These are phyloP conservation scores for Debaryomyces castellii DNA, from an alignment of 805 yeast species.

Conservation along the genomic window DNA sequence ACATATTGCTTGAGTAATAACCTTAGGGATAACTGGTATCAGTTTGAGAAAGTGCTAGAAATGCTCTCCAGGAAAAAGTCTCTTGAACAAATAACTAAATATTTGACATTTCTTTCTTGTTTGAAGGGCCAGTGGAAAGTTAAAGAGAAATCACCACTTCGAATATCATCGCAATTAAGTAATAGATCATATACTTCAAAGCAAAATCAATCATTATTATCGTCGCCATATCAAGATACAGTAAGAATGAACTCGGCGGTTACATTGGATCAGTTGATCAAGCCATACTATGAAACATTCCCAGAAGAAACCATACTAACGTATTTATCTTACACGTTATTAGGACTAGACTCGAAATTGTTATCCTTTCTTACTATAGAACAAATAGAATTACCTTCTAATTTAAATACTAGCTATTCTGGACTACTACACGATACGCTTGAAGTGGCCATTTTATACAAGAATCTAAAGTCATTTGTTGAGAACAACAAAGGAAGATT, in stretches of 20 bases:
- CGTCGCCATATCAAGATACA: conserved; percentile 10
- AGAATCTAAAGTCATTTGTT: conserved; percentile 36
- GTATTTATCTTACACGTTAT: conserved; percentile 51
- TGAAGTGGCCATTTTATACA: conserved; percentile 73
- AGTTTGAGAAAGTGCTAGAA: conserved; percentile 31
- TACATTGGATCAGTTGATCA: conserved; percentile 9
- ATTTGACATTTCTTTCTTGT: conserved; percentile 31
- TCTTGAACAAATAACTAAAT: conserved; percentile 32
- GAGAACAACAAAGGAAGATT: conserved; percentile 20
- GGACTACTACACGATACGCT: conserved; percentile 55
- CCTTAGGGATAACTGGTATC: conserved; percentile 28
- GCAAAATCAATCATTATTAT: conserved; percentile 5
- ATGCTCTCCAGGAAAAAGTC: conserved; percentile 25
- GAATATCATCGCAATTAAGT: conserved; percentile 2
- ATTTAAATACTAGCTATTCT: conserved; percentile 55
- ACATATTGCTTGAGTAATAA: conserved; percentile 25
- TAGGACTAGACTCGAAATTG: conserved; percentile 62
- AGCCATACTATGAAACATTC: conserved; percentile 31
- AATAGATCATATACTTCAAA: conserved; percentile 2
- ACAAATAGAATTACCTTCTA: conserved; percentile 47
- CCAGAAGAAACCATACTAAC: conserved; percentile 38
- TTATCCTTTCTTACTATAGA: conserved; percentile 42
- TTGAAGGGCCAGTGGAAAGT: conserved; percentile 5
- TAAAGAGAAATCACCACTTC: neutral
- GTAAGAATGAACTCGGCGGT: neutral